Evolutionary conservation across 495 filamentous ascomycete species (phyloP), one percentile per base, ranked within the genome.

Genomic region (Penicillium argentinense): DNA sequence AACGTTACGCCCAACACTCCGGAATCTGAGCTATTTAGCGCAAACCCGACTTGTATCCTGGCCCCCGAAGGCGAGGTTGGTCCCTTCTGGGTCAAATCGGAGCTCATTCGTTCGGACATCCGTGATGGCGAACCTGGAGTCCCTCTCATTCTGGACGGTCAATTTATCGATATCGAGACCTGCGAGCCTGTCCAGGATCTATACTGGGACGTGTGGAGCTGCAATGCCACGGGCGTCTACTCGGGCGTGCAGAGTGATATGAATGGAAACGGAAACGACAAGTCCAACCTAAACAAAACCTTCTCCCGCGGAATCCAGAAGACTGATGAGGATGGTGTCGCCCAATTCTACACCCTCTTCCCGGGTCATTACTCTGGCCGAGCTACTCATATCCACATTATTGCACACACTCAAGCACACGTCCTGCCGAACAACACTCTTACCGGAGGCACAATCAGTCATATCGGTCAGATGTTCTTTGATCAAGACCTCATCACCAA

Each of bases 401-500:
- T 79, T 28, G 71, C 69, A 1, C 78, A 80, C 54, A 34, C 64
- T 24, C 66, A 75, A 42, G 73, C 68, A 4, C 68, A 57, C 0
- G 39, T 72, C 3, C 46, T 67, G 26, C 45, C 61, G 11, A 83
- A 81, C 62, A 67, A 68, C 52, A 80, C 74, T 13, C 52, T 77
- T 42, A 68, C 60, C 14, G 72, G 72, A 32, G 79, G 77, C 9
- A 50, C 53, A 0, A 73, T 78, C 2, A 54, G 71, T 1, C 79
- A 86, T 57, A 69, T 84, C 42, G 81, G 80, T 9, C 80, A 84
- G 57, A 29, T 83, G n/a, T 84, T 80, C 75, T 85, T 68, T 28
- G 75, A 80, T 49, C 69, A 80, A 48, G 52, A 62, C 11, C 68
- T 85, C 9, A 66, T 73, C 48, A 39, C 27, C 22, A 51, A 53